Percentiles rank a stretch among this genome's conserved stretches.
These are phyloP conservation scores for Endocalyx cinctus DNA, from an alignment of 2,329 filamentous ascomycete species.

Conservation along the genomic window DNA sequence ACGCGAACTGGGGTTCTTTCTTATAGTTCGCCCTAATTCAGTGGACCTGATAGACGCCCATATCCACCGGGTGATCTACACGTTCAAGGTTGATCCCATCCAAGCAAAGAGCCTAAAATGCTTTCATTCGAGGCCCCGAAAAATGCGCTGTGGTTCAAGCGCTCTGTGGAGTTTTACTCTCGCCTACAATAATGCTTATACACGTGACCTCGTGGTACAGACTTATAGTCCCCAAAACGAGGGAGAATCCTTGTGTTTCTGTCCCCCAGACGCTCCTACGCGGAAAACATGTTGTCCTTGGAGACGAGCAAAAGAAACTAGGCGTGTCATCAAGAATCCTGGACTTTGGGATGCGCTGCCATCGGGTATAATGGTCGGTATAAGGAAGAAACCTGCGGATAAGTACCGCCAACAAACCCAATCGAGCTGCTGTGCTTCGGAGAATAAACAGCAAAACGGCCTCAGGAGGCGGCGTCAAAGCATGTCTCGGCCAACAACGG, in stretches of 20 bases:
- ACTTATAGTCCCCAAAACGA: conserved; percentile 54
- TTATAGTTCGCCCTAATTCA: conserved; percentile 52
- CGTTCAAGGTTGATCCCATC: conserved; percentile 55
- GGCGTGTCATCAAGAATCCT: conserved; percentile 53
- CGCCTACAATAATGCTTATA: conserved; percentile 56
- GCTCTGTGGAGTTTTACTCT: conserved; percentile 61
- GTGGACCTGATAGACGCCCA: conserved; percentile 59
- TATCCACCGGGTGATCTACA: conserved; percentile 53
- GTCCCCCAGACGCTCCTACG: conserved; percentile 35
- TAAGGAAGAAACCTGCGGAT: conserved; percentile 42
- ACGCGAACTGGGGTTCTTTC: conserved; percentile 53
- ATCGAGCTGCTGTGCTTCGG: too few species aligned
- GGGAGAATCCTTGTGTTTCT: conserved; percentile 53
- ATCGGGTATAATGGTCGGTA: conserved; percentile 58
- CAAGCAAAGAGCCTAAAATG: conserved; percentile 56
- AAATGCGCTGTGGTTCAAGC: conserved; percentile 48
- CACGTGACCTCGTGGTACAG: conserved; percentile 60
- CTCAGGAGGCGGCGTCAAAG: conserved; percentile 6
- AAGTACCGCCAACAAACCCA: conserved; percentile 12
- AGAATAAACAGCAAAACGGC: conserved; percentile 8
- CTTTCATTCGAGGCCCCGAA: conserved; percentile 48
- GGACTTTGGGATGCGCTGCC: conserved; percentile 61
- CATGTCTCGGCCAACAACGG: conserved; percentile 9
- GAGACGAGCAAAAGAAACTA: conserved; percentile 46
- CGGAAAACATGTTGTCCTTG: conserved; percentile 45